Percentiles rank a stretch among this genome's conserved stretches.
These are phyloP conservation scores for Amphirosellinia nigrospora DNA, from an alignment of 495 filamentous ascomycete genomes.

Conservation along the genomic window DNA sequence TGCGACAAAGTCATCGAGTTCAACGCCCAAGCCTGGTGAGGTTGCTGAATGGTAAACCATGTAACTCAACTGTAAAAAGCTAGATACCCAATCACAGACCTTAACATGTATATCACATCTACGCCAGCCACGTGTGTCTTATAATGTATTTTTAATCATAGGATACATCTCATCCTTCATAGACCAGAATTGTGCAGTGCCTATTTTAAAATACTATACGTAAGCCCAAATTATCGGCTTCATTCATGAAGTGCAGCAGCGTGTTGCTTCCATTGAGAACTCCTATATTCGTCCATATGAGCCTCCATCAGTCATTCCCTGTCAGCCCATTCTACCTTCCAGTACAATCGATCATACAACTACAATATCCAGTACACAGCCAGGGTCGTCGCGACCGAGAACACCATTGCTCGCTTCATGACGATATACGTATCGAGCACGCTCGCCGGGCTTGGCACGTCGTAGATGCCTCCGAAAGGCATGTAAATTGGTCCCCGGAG, in stretches of 20 bases:
- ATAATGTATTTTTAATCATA: conserved; percentile 8
- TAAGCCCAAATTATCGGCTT: too few species aligned
- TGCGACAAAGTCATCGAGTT: conserved; percentile 80
- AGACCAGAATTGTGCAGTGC: neutral
- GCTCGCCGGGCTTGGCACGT: neutral
- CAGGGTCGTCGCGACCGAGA: neutral
- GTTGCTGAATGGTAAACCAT: conserved; percentile 54
- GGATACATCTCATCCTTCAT: neutral
- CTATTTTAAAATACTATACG: too few species aligned
- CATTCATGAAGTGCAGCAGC: neutral
- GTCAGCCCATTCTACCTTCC: neutral
- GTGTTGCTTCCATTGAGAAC: neutral
- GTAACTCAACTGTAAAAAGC: conserved; percentile 4
- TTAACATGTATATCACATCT: conserved; percentile 3
- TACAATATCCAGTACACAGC: neutral
- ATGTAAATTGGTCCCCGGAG: neutral
- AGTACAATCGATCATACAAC: neutral
- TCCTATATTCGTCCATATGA: neutral
- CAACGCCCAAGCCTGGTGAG: conserved; percentile 59
- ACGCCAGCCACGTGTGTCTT: neutral
- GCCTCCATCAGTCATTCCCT: neutral
- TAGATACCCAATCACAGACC: neutral
- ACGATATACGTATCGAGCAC: neutral
- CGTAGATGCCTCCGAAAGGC: neutral
- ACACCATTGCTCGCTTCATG: neutral